Base-by-base conservation (phyloP, 108 stramenopile species). In the Fistulifera pelliculosa region DNA sequence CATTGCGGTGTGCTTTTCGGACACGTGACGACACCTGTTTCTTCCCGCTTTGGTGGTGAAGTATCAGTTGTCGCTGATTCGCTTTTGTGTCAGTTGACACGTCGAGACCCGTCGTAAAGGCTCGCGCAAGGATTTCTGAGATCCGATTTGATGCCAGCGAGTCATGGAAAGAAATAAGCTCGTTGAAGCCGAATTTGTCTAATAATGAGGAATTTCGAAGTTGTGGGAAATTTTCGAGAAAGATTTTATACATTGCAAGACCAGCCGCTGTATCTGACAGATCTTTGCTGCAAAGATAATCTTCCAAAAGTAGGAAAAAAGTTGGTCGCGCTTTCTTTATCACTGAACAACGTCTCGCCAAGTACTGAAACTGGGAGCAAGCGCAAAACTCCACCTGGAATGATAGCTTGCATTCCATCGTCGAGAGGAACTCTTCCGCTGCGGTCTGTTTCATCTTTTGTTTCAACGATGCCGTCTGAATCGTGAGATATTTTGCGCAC, bases 271-370 rank as follows among this genome's bases (percentile, higher is more conserved):
- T 47, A 53, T 66, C 64, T 40, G 42, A 58, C 12, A 64, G 47
- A 8, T 62, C 70, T 47, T 71, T 71, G 52, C 64, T 68, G 47
- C 70, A 71, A 43, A 76, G 62, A 62, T 45, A 76, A 16, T 66
- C 64, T 65, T 76, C 75, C 24, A 69, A 54, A 7, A 71, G 41
- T 5, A 57, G 49, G 39, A 76, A 51, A 12, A 63, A 54, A n/a
- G 26, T 24, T 41, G 4, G 61, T 72, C 7, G 55, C 25, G 18
- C 38, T 14, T n/a, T 52, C 45, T 3, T 52, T 22, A 27, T 63
- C 61, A 19, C 26, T 41, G n/a, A 42, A 47, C 13, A 73, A 41
- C 19, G 44, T 19, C 52, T 41, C 39, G 31, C 52, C 50, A 13
- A 73, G 47, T 19, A 73, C 58, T 49, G 48, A 41, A 12, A 21